phyloP scores from a whole-genome alignment of 140 eudicot genomes.

The Bidens hawaiensis region DNA sequence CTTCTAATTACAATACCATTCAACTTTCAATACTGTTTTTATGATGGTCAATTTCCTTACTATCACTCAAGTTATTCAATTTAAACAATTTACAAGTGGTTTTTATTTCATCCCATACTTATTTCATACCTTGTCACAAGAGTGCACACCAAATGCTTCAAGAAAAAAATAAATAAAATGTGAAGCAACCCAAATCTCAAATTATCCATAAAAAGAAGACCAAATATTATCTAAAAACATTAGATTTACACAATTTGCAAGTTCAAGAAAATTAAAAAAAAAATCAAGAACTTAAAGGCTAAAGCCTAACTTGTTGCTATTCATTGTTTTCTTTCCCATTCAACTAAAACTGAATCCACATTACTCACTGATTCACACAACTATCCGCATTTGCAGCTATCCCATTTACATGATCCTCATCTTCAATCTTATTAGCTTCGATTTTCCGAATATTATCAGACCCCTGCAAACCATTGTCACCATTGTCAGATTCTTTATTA shows the following conservation, averaged over 20 bases:
- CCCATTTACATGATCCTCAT: constrained; percentile 1
- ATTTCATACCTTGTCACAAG: no score
- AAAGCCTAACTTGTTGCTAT: not conserved
- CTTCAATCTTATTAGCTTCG: not conserved
- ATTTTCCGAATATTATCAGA: not conserved
- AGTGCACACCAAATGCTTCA: constrained; percentile 1
- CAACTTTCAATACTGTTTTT: no score
- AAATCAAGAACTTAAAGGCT: constrained; percentile 2
- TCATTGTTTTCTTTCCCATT: not conserved
- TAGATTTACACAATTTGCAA: constrained; percentile 13
- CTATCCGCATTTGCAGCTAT: constrained; percentile 9
- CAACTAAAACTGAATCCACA: not conserved
- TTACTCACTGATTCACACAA: constrained; percentile 9
- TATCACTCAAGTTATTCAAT: no score
- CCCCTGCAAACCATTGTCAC: not conserved
- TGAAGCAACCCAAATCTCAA: constrained; percentile 1
- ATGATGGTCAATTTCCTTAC: no score
- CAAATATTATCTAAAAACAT: constrained; percentile 6
- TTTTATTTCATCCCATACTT: no score
- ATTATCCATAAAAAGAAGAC: not conserved
- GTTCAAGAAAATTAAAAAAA: no score
- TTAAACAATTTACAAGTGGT: no score
- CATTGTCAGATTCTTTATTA: no score
- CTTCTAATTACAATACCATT: no score
- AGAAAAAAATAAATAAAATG: constrained; percentile 3